A percentile compares a stretch with the other conserved stretches of the same genome.
phyloP scores from a whole-genome alignment of 139 green algal genomes.

The Chlorella sp. region DNA sequence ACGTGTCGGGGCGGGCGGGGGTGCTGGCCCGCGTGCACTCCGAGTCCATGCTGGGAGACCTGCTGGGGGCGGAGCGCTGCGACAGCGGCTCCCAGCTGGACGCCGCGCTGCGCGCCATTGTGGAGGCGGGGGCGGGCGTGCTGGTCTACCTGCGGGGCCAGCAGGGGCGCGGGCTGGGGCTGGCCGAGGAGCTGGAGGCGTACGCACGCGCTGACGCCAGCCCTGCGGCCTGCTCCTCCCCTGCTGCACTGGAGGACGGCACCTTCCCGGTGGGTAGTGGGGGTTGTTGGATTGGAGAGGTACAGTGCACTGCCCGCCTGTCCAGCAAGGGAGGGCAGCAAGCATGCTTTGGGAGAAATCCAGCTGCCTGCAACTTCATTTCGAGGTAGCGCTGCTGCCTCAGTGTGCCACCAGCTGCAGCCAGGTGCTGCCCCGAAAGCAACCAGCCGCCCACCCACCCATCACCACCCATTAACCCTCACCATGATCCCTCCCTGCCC shows the following conservation, averaged over 20 bases:
- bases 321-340: not conserved
- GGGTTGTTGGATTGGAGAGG: constrained; percentile 22
- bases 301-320: too few relatives aligned
- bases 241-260: constrained; percentile 7
- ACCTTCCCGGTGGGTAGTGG: constrained; percentile 26
- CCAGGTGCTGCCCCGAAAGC: too few relatives aligned
- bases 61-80: constrained; percentile 52
- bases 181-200: constrained; percentile 51
- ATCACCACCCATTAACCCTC: not conserved
- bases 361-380: too few relatives aligned
- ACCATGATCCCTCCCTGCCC: not conserved
- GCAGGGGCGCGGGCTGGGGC: constrained; percentile 38
- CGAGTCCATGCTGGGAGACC: constrained; percentile 57
- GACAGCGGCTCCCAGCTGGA: constrained; percentile 53
- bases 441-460: not conserved
- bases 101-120: constrained; percentile 51
- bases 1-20: constrained; percentile 7
- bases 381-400: not conserved
- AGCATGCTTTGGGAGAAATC: too few relatives aligned
- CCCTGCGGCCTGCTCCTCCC: not conserved
- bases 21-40: constrained; percentile 53
- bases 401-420: not conserved
- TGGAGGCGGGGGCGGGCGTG: constrained; percentile 55
- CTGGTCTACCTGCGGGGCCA: constrained; percentile 70
- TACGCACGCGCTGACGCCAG: constrained; percentile 17